Evolutionary conservation across 163 green algal genomes (phyloP).

Genomic region (Prototheca stagnorum): DNA sequence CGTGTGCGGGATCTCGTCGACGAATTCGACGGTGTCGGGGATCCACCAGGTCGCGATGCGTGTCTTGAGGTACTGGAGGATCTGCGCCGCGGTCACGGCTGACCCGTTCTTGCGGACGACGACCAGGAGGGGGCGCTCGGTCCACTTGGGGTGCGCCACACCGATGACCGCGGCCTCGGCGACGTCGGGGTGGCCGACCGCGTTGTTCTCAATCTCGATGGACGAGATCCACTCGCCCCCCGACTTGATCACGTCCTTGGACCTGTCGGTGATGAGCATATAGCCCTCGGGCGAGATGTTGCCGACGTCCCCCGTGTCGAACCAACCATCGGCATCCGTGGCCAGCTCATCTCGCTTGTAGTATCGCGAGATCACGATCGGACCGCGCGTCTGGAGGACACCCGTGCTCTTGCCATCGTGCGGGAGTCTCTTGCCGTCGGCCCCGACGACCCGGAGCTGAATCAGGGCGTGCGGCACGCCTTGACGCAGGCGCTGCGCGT

Average conservation of each 20-base stretch:
- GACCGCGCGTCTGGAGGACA: constrained; percentile 54
- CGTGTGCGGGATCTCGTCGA: constrained; percentile 54
- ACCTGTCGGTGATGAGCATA: constrained; percentile 65
- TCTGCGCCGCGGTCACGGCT: too few relatives aligned
- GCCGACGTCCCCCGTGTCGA: constrained; percentile 58
- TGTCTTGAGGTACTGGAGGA: too few relatives aligned
- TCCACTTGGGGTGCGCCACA: constrained; percentile 50
- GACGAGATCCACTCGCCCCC: constrained; percentile 74
- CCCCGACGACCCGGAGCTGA: constrained; percentile 61
- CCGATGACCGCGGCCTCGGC: constrained; percentile 54
- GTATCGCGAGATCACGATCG: constrained; percentile 37
- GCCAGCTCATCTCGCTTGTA: constrained; percentile 8
- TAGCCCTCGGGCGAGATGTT: constrained; percentile 46
- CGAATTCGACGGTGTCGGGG: constrained; percentile 59
- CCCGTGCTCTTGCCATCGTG: constrained; percentile 51
- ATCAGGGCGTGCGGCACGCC: constrained; percentile 40
- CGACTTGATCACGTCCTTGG: constrained; percentile 66
- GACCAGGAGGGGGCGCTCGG: constrained; percentile 56
- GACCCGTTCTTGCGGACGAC: constrained; percentile 31
- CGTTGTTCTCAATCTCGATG: constrained; percentile 67
- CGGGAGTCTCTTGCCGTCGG: constrained; percentile 31
- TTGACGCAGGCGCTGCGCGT: constrained; percentile 15
- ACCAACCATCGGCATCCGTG: constrained; percentile 34
- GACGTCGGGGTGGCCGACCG: constrained; percentile 31
- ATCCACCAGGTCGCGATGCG: constrained; percentile 41